Conservation (phyloP, 306 rosid genomes). For the Lagenaria siceraria region DNA sequence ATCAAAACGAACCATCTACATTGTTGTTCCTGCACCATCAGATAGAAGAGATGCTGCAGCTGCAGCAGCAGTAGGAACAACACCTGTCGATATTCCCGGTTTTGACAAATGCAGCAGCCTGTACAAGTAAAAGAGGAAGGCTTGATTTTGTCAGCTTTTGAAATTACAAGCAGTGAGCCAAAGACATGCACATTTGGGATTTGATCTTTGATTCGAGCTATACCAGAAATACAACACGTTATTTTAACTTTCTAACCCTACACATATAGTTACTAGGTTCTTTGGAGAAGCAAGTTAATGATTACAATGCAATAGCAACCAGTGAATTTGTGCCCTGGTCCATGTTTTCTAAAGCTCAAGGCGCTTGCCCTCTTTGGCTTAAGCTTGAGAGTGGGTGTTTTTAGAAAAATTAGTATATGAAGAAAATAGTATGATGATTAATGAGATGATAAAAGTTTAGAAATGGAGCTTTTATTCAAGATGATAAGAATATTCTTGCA, state of each 20-base stretch:
- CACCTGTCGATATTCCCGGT: slow-evolving; percentile 86
- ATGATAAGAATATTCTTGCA: too few species aligned
- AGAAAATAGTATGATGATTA: too few species aligned
- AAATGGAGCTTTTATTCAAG: too few species aligned
- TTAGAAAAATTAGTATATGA: too few species aligned
- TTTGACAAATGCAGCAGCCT: slow-evolving; percentile 94
- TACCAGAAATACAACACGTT: background rate
- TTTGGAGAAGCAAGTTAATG: background rate
- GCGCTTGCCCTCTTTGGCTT: too few species aligned
- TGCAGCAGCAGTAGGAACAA: slow-evolving; percentile 93
- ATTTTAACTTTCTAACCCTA: background rate
- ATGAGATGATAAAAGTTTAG: too few species aligned
- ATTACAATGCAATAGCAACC: background rate
- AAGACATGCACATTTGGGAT: background rate
- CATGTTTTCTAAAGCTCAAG: too few species aligned
- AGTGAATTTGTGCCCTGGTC: background rate
- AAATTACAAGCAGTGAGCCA: background rate
- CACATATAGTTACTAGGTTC: background rate
- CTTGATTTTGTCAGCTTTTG: background rate
- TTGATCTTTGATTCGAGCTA: background rate
- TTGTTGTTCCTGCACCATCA: slow-evolving; percentile 69
- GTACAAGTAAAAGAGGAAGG: slow-evolving; percentile 22
- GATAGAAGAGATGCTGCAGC: slow-evolving; percentile 96
- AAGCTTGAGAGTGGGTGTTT: too few species aligned
- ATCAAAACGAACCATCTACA: slow-evolving; percentile 14